Base-by-base conservation (phyloP, 768 basidiomycete species). In the Pholiota conissans region DNA sequence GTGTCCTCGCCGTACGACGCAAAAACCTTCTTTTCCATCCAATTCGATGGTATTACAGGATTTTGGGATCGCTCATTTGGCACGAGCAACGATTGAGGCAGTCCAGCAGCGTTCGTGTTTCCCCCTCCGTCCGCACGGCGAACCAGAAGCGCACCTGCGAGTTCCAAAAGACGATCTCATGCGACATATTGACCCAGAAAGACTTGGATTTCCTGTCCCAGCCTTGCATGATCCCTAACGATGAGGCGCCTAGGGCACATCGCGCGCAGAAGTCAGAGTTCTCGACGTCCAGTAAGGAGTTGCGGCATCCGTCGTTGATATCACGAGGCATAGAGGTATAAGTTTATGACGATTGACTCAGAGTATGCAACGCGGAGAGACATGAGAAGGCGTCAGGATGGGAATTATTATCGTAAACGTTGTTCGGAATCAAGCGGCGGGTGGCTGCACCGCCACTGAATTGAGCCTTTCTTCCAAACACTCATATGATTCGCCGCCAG, bases 21-120 rank as follows among this genome's bases (percentile, higher is more conserved):
- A 6, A 48, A 48, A 30, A 55, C 13, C 9, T 55, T 30, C 28
- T 48, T 40, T 29, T 55, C 45, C 34, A n/a, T 26, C 54, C 54
- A 13, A 45, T 24, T 34, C 46, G 42, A 47, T 55, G 54, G 20
- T 55, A 55, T 28, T 13, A 30, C 39, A 30, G 45, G 29, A 55
- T 55, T 55, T 55, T 48, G 13, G 28, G 27, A 28, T 55, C 54
- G 18, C 22, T 48, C 54, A 55, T 30, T 13, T 11, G 54, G 26
- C 54, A 55, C 24, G 54, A 55, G 22, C 54, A 55, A 16, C 16
- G 54, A 3, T 22, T 27, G 45, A 55, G 20, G 14, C 40, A 10
- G 24, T 46, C 42, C 18, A 55, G 20, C 5, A 55, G 13, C 7
- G 16, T 4, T n/a, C 30, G 9, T 13, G 30, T 24, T 29, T 55